Base-by-base conservation (phyloP, 1,139 yeast genomes). In the Kluyveromyces marxianus region DNA sequence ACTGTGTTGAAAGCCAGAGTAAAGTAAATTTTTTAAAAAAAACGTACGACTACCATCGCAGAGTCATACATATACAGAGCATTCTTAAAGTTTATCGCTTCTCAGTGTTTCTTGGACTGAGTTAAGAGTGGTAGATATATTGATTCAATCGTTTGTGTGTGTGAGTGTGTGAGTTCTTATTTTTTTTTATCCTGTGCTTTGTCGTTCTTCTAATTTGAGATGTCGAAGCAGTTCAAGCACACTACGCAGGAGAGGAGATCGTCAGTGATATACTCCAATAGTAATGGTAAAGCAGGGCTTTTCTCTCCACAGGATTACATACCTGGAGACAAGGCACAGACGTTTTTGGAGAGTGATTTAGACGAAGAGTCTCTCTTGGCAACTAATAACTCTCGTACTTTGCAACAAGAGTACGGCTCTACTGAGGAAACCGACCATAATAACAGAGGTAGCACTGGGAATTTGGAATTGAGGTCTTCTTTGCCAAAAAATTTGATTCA, bases 231-330 rank as follows among this genome's bases (percentile, higher is more conserved):
- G 48, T 62, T 62, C 44, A 49, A 49, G 25, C 58, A 57, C 38
- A 59, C 63, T 3, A 51, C 59, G 5, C 48, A 51, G 29, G 60
- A 58, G 45, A 54, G 63, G 35, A 53, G 61, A 27, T 58, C 66
- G 1, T 62, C 66, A 2, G 54, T 62, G 21, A 54, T 62, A 4
- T 61, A 58, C 45, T 62, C 66, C 3, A 58, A 60, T 7, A 59
- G 65, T 51, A 54, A 52, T 25, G 66, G 65, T 8, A 62, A 62
- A 47, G 60, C 58, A 10, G 66, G 65, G 8, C 46, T 62, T 21
- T 61, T 52, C 42, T 52, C 53, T 7, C 65, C 67, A 4, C 51
- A 57, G 4, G 67, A 62, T 48, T 62, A 59, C 40, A 56, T 59
- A 36, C 50, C 57, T 4, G 49, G 44, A 6, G 48, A 46, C 34